Evolutionary conservation across 1,139 yeast genomes (phyloP).

Genomic region (Candida dubliniensis): DNA sequence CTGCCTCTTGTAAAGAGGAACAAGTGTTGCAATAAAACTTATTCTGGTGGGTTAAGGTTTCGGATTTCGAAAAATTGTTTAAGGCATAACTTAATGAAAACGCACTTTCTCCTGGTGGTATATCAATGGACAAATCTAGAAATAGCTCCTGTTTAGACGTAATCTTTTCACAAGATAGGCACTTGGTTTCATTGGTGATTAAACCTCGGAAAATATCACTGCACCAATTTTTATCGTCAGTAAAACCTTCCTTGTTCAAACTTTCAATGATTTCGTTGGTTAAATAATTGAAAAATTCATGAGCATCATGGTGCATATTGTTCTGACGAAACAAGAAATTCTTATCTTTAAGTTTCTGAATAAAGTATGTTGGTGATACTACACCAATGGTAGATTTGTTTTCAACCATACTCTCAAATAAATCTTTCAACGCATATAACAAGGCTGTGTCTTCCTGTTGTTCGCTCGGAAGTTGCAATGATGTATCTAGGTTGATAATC

Average conservation of each 20-base stretch:
- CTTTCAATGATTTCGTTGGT: constrained; percentile 80
- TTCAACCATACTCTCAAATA: constrained; percentile 82
- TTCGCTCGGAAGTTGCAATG: constrained; percentile 43
- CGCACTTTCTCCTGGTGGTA: constrained; percentile 69
- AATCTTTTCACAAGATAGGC: constrained; percentile 86
- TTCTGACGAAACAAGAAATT: constrained; percentile 83
- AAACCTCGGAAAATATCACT: constrained; percentile 81
- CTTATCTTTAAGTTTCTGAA: constrained; percentile 74
- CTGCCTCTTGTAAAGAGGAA: constrained; percentile 91
- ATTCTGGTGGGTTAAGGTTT: constrained; percentile 81
- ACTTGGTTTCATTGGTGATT: constrained; percentile 83
- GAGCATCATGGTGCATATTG: constrained; percentile 96
- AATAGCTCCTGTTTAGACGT: constrained; percentile 85
- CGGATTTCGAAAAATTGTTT: constrained; percentile 79
- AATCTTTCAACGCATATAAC: constrained; percentile 75
- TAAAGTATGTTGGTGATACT: constrained; percentile 75
- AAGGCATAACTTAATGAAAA: constrained; percentile 68
- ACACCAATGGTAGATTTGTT: constrained; percentile 72
- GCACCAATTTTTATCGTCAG: constrained; percentile 49
- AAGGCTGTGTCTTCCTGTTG: constrained; percentile 55
- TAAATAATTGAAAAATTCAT: constrained; percentile 86
- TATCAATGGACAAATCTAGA: constrained; percentile 81
- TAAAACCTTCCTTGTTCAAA: constrained; percentile 42
- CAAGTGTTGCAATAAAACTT: constrained; percentile 93
- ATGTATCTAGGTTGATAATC: constrained; percentile 73